These are phyloP conservation scores for Chrysanthemum makinoi DNA, from an alignment of 129 eudicot genomes.

Conservation along the genomic window DNA sequence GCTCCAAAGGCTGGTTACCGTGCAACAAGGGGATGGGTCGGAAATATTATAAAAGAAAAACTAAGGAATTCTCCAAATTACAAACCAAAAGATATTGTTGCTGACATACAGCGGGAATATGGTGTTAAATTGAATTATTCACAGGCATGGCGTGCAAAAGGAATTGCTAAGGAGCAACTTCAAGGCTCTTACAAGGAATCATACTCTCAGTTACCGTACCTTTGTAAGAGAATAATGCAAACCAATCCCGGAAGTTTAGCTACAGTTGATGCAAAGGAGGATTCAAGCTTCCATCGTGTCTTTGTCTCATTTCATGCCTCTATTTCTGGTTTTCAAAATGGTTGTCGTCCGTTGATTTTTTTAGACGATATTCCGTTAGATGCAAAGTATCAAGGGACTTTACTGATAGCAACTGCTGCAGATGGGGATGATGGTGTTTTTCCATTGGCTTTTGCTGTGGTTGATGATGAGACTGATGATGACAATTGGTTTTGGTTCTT, in stretches of 20 bases:
- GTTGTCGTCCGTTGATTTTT: constrained; percentile 84
- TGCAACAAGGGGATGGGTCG: constrained; percentile 87
- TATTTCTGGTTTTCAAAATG: constrained; percentile 68
- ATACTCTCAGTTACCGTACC: constrained; percentile 62
- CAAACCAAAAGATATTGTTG: constrained; percentile 80
- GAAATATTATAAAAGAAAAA: constrained; percentile 78
- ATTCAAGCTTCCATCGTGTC: constrained; percentile 80
- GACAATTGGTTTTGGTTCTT: constrained; percentile 91
- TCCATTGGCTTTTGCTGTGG: constrained; percentile 84
- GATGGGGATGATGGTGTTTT: constrained; percentile 87
- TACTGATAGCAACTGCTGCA: constrained; percentile 65
- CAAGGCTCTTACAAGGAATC: constrained; percentile 89
- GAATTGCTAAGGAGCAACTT: constrained; percentile 81
- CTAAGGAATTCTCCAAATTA: constrained; percentile 66
- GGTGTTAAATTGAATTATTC: constrained; percentile 81
- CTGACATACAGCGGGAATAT: constrained; percentile 74
- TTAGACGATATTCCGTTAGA: constrained; percentile 70
- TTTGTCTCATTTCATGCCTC: constrained; percentile 87
- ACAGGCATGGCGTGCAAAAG: constrained; percentile 97
- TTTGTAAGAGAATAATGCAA: constrained; percentile 80
- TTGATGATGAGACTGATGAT: constrained; percentile 77
- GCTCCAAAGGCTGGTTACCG: constrained; percentile 73
- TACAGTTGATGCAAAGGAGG: constrained; percentile 70
- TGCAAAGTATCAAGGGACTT: constrained; percentile 81
- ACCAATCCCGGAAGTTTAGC: constrained; percentile 88